Conservation (phyloP, 805 yeast genomes). For the Saturnispora besseyi region DNA sequence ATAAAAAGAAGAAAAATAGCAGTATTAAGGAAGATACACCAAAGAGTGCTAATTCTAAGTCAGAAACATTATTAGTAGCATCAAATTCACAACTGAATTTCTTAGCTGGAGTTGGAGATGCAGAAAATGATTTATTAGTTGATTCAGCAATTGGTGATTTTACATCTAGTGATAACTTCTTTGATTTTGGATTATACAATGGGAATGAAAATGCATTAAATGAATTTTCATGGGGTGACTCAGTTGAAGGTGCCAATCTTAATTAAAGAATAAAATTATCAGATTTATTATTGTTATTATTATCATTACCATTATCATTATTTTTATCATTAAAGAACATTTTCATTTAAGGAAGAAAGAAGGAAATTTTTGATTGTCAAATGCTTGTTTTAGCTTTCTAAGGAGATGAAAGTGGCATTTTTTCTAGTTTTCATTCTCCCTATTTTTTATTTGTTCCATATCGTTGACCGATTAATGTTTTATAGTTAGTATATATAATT, state of each 20-base stretch:
- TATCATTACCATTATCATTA: background rate
- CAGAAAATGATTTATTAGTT: slow-evolving; percentile 31
- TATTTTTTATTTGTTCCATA: background rate
- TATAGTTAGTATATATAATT: background rate
- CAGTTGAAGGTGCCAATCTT: slow-evolving; percentile 25
- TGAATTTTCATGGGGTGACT: slow-evolving; percentile 30
- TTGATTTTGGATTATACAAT: slow-evolving; percentile 23
- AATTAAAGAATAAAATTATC: background rate
- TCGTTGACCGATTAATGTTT: slow-evolving; percentile 2
- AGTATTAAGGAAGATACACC: background rate
- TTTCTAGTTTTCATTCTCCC: background rate
- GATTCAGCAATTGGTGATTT: slow-evolving; percentile 32
- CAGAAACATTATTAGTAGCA: background rate
- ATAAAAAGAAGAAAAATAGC: background rate
- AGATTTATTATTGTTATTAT: background rate
- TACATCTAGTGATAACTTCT: slow-evolving; percentile 27
- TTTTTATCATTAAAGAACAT: no score
- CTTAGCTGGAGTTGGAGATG: slow-evolving; percentile 31
- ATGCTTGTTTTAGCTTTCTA: no score
- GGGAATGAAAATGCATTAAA: slow-evolving; percentile 27
- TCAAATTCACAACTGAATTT: slow-evolving; percentile 3
- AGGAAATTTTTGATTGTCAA: no score
- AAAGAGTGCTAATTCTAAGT: background rate
- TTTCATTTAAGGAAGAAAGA: no score
- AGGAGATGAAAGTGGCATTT: no score